Evolutionary conservation across 176 grass and related monocot genomes (phyloP).

Genomic region (Panicum miliaceum): DNA sequence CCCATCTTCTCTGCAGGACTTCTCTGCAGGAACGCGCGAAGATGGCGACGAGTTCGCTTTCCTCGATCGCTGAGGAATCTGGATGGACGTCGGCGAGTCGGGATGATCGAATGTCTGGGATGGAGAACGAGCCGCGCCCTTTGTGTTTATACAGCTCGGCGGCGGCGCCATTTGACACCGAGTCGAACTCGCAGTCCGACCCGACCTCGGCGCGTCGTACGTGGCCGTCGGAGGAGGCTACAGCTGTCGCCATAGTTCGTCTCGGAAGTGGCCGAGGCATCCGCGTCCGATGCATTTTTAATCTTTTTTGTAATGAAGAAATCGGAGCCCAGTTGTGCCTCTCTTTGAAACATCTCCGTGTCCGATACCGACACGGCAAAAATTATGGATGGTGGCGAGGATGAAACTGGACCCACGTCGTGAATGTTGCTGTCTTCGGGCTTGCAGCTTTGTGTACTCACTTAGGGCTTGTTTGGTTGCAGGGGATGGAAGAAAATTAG

Average conservation of each 20-base stretch:
- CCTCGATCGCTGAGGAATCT: background rate
- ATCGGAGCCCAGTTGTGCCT: background rate
- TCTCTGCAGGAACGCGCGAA: background rate
- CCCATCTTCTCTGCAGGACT: background rate
- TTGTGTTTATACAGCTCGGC: background rate
- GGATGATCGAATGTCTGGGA: background rate
- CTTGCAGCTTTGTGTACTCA: no score
- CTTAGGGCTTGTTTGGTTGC: no score
- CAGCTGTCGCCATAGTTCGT: background rate
- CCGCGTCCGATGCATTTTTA: background rate
- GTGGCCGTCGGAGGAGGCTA: background rate
- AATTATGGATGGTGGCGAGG: background rate
- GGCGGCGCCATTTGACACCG: background rate
- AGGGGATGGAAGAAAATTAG: no score
- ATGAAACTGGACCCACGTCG: background rate
- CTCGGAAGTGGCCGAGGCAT: background rate
- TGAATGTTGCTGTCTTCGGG: background rate
- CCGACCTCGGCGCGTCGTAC: background rate
- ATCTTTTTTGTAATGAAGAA: background rate
- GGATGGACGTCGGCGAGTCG: background rate
- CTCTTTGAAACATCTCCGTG: background rate
- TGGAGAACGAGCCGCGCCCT: no score
- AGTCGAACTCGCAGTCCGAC: background rate
- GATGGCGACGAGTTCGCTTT: background rate
- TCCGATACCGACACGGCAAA: background rate